phyloP scores from a whole-genome alignment of 1,139 yeast species.

The Hanseniaspora sp. region DNA sequence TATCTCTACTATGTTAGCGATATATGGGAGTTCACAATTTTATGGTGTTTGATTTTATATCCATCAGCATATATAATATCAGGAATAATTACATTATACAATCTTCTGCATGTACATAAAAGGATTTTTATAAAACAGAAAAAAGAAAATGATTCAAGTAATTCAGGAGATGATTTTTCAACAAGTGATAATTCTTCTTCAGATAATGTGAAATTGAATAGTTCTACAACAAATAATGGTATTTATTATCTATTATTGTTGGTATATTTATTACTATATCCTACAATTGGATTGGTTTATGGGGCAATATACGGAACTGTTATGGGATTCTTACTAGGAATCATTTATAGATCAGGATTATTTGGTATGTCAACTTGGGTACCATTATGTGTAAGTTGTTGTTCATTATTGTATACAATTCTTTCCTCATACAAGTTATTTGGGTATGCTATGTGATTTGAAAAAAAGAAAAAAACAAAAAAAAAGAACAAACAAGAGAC shows the following conservation, averaged over 20 bases:
- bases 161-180: not conserved
- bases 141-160: not conserved
- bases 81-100: conserved; percentile 44
- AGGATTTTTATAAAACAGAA: conserved; percentile 9
- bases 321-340: conserved; percentile 55
- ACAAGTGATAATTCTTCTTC: not conserved
- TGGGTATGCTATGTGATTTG: conserved; percentile 11
- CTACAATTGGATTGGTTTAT: conserved; percentile 47
- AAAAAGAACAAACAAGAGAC: too few species aligned
- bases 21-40: conserved; percentile 74
- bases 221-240: conserved; percentile 10
- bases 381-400: conserved; percentile 68
- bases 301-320: conserved; percentile 65
- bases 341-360: conserved; percentile 64
- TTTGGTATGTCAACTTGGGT: conserved; percentile 90
- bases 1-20: conserved; percentile 59
- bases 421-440: conserved; percentile 8
- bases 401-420: conserved; percentile 42
- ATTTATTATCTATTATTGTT: conserved; percentile 4
- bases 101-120: conserved; percentile 11
- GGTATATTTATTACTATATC: conserved; percentile 31
- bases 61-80: conserved; percentile 53
- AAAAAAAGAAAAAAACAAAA: not conserved
- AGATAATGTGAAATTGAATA: conserved; percentile 2
- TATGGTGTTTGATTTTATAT: conserved; percentile 68